Conservation (phyloP, 371 early-diverging fungal species). For the Mucor racemosus region DNA sequence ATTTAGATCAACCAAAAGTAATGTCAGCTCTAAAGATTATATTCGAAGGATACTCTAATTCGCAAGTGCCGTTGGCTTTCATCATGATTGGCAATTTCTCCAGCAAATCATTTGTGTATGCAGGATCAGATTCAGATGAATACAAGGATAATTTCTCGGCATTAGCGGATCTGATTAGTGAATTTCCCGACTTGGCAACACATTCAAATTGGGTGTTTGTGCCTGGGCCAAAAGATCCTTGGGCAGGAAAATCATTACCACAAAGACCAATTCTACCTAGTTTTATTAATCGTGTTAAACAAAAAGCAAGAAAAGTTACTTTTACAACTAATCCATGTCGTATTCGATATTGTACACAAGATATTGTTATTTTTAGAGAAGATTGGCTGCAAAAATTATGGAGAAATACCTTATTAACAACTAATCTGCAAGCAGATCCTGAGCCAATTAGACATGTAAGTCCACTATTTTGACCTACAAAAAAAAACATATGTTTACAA, state of each 20-base stretch:
- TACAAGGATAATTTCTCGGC: constrained; percentile 65
- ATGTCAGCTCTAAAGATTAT: constrained; percentile 64
- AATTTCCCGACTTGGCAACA: constrained; percentile 70
- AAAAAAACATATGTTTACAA: not conserved
- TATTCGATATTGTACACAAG: constrained; percentile 83
- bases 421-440: constrained; percentile 46
- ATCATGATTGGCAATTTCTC: constrained; percentile 86
- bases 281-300: constrained; percentile 65
- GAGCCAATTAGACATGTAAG: constrained; percentile 69
- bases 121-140: constrained; percentile 55
- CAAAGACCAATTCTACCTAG: constrained; percentile 75
- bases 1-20: constrained; percentile 79
- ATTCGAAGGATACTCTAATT: constrained; percentile 71
- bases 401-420: constrained; percentile 75
- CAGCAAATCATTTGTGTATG: constrained; percentile 71
- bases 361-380: constrained; percentile 87
- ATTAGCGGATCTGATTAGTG: constrained; percentile 76
- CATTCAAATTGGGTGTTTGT: constrained; percentile 84
- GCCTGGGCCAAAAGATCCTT: constrained; percentile 89
- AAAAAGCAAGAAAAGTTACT: constrained; percentile 58
- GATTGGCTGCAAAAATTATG: constrained; percentile 77
- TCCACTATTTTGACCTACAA: not conserved
- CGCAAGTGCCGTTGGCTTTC: constrained; percentile 78
- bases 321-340: constrained; percentile 89
- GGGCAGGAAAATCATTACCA: constrained; percentile 74